Base-by-base conservation (phyloP, 2,329 filamentous ascomycete genomes). In the Colletotrichum tamarilloi region DNA sequence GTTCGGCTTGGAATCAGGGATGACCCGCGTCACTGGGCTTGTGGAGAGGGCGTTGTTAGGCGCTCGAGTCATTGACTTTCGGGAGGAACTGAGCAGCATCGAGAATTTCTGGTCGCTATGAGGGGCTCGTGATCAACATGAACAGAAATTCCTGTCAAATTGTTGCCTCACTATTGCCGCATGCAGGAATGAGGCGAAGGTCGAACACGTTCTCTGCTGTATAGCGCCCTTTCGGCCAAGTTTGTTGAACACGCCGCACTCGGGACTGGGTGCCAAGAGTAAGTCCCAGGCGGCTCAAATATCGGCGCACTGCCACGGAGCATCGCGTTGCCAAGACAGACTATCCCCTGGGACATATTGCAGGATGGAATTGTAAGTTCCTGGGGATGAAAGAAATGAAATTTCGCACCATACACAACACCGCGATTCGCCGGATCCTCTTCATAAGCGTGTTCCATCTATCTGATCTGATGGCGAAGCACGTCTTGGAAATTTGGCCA, bases 331-430 rank as follows among this genome's bases (percentile, higher is more conserved):
- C 68, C 68, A 71, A 71, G 68, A 56, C 68, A 0, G 32, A 57
- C 49, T 26, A 56, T 32, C 63, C 28, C 63, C 49, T 67, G 26
- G 56, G 26, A 57, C 46, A 67, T 72, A 72, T 67, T 67, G 30
- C 68, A 19, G 49, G 35, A 42, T 28, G 63, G 22, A 32, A 71
- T 57, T 38, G 35, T 38, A 19, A 35, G 26, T 30, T 26, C 32
- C 56, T 30, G 7, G 8, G 19, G 3, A 46, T 16, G 35, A 28
- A 53, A n/a, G 46, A 14, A 22, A 24, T 38, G 19, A 35, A 12
- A 28, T 62, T 57, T 67, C 26, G 68, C 68, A 72, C 63, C 63
- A 67, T 56, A 62, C 68, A 62, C 49, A 71, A 22, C 9, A n/a
- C 14, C 38, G 38, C 56, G 55, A 38, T 26, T 24, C 19, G 55